These are phyloP conservation scores for Allomyces macrogynus DNA, from an alignment of 192 early-diverging fungal genomes.

Conservation along the genomic window DNA sequence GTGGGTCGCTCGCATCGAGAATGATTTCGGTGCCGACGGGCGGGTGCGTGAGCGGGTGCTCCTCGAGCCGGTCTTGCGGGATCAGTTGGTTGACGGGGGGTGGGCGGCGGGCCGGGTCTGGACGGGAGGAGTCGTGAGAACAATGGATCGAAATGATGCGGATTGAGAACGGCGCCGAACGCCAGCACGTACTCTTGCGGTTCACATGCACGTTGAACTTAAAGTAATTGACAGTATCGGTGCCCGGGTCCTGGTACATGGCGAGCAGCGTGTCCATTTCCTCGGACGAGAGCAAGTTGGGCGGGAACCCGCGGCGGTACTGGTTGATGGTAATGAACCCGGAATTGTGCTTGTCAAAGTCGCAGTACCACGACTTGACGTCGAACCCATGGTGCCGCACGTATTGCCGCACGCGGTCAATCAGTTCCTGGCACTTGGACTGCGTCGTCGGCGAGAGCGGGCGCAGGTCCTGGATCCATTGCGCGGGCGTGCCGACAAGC, in stretches of 20 bases:
- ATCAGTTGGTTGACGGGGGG: not conserved
- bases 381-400: conserved; percentile 33
- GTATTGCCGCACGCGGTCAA: conserved; percentile 18
- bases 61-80: not conserved
- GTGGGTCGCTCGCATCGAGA: not conserved
- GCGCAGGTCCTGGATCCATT: not conserved
- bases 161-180: no score
- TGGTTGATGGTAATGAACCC: conserved; percentile 30
- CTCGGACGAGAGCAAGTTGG: conserved; percentile 19
- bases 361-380: conserved; percentile 32
- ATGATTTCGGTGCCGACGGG: conserved; percentile 1
- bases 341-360: conserved; percentile 37
- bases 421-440: conserved; percentile 12
- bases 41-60: not conserved
- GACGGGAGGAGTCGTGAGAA: no score
- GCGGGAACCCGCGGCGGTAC: conserved; percentile 29
- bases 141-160: no score
- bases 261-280: conserved; percentile 25
- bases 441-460: conserved; percentile 16
- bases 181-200: conserved; percentile 15
- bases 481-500: conserved; percentile 9
- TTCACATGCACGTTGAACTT: conserved; percentile 37
- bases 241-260: conserved; percentile 18
- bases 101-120: no score
- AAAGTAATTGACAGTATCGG: conserved; percentile 32